A percentile compares a stretch with the other conserved stretches of the same genome.
Evolutionary conservation across 805 yeast species (phyloP).

Genomic region (Myxozyma neotropica): DNA sequence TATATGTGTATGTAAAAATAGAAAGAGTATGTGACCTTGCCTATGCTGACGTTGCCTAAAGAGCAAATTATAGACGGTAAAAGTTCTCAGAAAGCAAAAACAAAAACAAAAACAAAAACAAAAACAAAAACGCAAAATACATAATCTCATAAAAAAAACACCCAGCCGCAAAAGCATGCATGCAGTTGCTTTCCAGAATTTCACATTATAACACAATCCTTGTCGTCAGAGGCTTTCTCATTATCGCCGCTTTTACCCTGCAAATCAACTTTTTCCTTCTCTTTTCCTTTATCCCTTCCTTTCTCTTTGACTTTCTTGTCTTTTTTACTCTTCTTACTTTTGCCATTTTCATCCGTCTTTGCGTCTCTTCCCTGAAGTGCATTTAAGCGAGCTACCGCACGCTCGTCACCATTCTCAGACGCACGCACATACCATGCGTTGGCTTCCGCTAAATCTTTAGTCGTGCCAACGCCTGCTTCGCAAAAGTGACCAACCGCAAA

Average conservation of each 20-base stretch:
- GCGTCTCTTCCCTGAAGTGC: conserved; percentile 13
- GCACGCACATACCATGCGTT: conserved; percentile 77
- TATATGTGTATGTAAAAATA: too few relatives aligned
- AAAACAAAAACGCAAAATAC: background rate
- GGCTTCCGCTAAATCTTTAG: conserved; percentile 57
- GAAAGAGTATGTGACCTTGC: too few relatives aligned
- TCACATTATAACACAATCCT: conserved; percentile 30
- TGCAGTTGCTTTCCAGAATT: too few relatives aligned
- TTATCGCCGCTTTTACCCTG: background rate
- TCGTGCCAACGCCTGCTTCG: conserved; percentile 87
- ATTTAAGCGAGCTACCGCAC: conserved; percentile 48
- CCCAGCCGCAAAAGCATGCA: background rate
- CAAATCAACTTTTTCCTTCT: background rate
- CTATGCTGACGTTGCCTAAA: too few relatives aligned
- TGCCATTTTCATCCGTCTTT: background rate
- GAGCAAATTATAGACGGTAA: too few relatives aligned
- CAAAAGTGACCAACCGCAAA: conserved; percentile 79
- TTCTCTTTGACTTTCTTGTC: background rate
- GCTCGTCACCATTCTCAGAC: conserved; percentile 59
- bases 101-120: conserved; percentile 1
- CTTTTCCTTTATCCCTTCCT: background rate
- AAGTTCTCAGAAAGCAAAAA: too few relatives aligned
- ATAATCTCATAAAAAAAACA: background rate
- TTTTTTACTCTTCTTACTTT: background rate
- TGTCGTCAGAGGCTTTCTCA: conserved; percentile 6